Evolutionary conservation across 2,329 filamentous ascomycete species (phyloP).

Genomic region (Rutstroemia sp.): DNA sequence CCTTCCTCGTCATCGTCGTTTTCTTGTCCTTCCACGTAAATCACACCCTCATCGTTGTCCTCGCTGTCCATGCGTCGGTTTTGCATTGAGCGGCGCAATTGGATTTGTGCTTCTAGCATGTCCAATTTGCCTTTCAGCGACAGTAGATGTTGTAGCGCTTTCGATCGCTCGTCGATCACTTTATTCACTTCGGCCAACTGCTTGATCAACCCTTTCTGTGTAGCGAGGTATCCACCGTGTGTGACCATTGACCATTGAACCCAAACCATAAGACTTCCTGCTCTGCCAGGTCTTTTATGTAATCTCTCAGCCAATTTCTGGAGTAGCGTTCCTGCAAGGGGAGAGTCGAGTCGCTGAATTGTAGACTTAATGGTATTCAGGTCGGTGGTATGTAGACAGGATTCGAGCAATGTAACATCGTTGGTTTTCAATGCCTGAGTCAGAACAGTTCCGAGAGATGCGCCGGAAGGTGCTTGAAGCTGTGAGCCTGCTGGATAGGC

Average conservation of each 20-base stretch:
- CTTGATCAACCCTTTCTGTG: constrained; percentile 74
- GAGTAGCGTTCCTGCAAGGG: constrained; percentile 70
- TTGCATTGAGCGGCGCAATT: constrained; percentile 66
- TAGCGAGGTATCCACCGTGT: constrained; percentile 84
- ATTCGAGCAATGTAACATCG: constrained; percentile 82
- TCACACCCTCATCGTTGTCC: constrained; percentile 48
- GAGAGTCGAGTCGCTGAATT: constrained; percentile 82
- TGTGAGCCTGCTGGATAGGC: constrained; percentile 20
- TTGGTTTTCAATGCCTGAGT: constrained; percentile 89
- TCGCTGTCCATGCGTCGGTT: constrained; percentile 35
- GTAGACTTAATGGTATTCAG: constrained; percentile 73
- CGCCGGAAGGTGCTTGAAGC: constrained; percentile 49
- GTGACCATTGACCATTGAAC: constrained; percentile 91
- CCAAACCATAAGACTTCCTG: constrained; percentile 87
- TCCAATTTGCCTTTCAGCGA: constrained; percentile 92
- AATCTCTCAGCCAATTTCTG: constrained; percentile 80
- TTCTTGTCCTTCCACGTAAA: constrained; percentile 77
- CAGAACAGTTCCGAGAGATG: constrained; percentile 86
- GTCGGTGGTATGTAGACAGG: constrained; percentile 78
- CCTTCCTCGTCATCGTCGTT: constrained; percentile 49
- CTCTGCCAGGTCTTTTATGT: constrained; percentile 78
- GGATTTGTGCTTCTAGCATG: constrained; percentile 85
- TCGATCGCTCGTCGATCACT: constrained; percentile 80
- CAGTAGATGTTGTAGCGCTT: constrained; percentile 73
- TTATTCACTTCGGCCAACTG: constrained; percentile 73